Evolutionary conservation across 495 filamentous ascomycete genomes (phyloP).

Genomic region (Daldinia childiae): DNA sequence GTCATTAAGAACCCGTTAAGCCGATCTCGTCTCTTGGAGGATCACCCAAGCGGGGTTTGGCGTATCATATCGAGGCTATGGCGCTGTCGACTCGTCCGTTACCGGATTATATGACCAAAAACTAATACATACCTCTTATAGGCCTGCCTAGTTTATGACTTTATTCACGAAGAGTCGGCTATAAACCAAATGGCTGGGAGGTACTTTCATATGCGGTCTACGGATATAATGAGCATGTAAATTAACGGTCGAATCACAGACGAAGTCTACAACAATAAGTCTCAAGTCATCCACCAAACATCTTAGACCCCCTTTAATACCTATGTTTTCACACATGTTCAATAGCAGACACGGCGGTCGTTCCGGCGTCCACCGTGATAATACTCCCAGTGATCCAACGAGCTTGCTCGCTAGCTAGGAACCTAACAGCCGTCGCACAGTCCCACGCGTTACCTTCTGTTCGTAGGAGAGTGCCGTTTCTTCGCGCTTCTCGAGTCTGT

Average conservation of each 20-base stretch:
- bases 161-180: background rate
- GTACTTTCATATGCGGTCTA: background rate
- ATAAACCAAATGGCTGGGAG: background rate
- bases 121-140: no score
- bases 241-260: background rate
- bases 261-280: background rate
- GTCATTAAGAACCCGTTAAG: background rate
- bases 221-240: background rate
- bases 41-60: slow-evolving; percentile 7
- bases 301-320: background rate
- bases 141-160: background rate
- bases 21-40: slow-evolving; percentile 19
- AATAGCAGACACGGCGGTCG: slow-evolving; percentile 44
- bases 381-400: slow-evolving; percentile 62
- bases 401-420: slow-evolving; percentile 58
- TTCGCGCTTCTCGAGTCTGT: slow-evolving; percentile 57
- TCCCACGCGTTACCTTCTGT: slow-evolving; percentile 68
- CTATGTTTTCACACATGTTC: slow-evolving; percentile 26
- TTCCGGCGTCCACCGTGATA: slow-evolving; percentile 62
- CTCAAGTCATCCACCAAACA: background rate
- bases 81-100: slow-evolving; percentile 1
- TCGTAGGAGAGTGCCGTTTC: slow-evolving; percentile 59
- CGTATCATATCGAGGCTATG: slow-evolving; percentile 9
- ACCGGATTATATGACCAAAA: slow-evolving; percentile 5
- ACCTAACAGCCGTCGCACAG: slow-evolving; percentile 48